A percentile compares a stretch with the other conserved stretches of the same genome.
Conservation (phyloP, 495 filamentous ascomycete species). For the Lasiosphaeris hirsuta region DNA sequence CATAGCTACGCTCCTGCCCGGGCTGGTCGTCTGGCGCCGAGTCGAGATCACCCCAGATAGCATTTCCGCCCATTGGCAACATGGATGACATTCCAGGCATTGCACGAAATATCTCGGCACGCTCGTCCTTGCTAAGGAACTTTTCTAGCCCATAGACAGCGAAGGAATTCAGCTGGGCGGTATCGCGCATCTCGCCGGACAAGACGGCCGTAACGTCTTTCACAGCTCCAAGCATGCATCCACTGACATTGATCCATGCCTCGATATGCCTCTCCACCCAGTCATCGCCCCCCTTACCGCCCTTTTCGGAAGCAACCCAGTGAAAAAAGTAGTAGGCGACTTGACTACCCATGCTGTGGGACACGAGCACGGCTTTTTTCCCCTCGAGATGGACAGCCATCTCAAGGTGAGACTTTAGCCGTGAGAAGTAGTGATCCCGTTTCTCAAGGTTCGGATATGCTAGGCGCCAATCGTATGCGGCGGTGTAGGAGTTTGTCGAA, state of each 20-base stretch:
- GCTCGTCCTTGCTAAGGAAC: conserved; percentile 84
- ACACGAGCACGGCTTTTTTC: conserved; percentile 81
- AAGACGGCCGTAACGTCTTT: conserved; percentile 90
- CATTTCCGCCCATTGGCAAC: conserved; percentile 92
- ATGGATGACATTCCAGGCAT: conserved; percentile 97
- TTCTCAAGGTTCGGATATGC: conserved; percentile 83
- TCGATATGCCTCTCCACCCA: conserved; percentile 93
- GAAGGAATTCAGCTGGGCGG: conserved; percentile 94
- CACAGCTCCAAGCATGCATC: conserved; percentile 93
- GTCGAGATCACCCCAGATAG: conserved; percentile 86
- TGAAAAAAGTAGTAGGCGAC: conserved; percentile 96
- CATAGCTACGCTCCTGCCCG: conserved; percentile 67
- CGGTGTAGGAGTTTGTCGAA: conserved; percentile 90
- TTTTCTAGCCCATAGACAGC: conserved; percentile 96
- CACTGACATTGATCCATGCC: conserved; percentile 95
- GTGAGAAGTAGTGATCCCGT: conserved; percentile 89
- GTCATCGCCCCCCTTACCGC: conserved; percentile 75
- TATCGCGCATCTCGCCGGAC: conserved; percentile 97
- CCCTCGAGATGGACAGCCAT: conserved; percentile 62
- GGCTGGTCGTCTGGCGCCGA: conserved; percentile 88
- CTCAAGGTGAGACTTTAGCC: conserved; percentile 87
- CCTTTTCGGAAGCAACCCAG: conserved; percentile 80
- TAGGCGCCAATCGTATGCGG: conserved; percentile 98
- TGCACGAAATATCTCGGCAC: conserved; percentile 89
- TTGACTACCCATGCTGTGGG: conserved; percentile 96